A percentile compares a stretch with the other conserved stretches of the same genome.
phyloP scores from a whole-genome alignment of 2,329 filamentous ascomycete species.

The Pleurostoma richardsiae region DNA sequence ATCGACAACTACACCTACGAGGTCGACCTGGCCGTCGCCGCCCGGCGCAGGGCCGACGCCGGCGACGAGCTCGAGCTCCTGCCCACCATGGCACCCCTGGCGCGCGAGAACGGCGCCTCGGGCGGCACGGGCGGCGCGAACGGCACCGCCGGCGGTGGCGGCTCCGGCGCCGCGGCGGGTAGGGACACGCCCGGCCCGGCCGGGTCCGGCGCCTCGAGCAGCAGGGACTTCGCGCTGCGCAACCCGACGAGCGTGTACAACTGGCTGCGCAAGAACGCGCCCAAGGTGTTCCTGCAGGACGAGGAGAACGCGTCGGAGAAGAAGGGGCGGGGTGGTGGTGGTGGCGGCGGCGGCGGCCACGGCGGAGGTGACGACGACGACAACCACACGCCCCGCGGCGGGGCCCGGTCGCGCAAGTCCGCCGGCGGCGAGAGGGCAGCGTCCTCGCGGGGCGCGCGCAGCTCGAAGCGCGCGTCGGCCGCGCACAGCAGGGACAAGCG shows the following conservation, averaged over 20 bases:
- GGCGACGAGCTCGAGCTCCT: constrained; percentile 22
- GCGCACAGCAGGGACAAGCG: constrained; percentile 8
- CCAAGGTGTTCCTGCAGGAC: constrained; percentile 80
- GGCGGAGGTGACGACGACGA: constrained; percentile 34
- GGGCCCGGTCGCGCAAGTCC: constrained; percentile 26
- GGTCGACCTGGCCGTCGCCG: constrained; percentile 48
- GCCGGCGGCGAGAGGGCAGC: constrained; percentile 18
- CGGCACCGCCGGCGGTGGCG: constrained; percentile 30
- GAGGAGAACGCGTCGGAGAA: constrained; percentile 41
- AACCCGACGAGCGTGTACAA: constrained; percentile 94
- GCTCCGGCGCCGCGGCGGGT: constrained; percentile 27
- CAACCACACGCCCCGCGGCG: constrained; percentile 17
- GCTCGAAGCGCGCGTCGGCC: constrained; percentile 7
- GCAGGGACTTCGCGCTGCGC: constrained; percentile 50
- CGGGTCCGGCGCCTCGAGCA: constrained; percentile 36
- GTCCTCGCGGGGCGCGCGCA: constrained; percentile 10
- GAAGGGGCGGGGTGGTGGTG: constrained; percentile 17
- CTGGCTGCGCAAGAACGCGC: constrained; percentile 83
- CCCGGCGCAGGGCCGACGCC: constrained; percentile 30
- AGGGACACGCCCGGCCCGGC: constrained; percentile 20
- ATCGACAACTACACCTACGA: constrained; percentile 69
- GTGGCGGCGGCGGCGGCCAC: constrained; percentile 31
- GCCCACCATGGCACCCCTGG: constrained; percentile 46
- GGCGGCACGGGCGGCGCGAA: constrained; percentile 26
- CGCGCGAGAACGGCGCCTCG: constrained; percentile 23